Percentiles rank a stretch among this genome's conserved stretches.
These are phyloP conservation scores for Miscanthus lutarioriparius DNA, from an alignment of 176 grass and related monocot genomes.

Conservation along the genomic window DNA sequence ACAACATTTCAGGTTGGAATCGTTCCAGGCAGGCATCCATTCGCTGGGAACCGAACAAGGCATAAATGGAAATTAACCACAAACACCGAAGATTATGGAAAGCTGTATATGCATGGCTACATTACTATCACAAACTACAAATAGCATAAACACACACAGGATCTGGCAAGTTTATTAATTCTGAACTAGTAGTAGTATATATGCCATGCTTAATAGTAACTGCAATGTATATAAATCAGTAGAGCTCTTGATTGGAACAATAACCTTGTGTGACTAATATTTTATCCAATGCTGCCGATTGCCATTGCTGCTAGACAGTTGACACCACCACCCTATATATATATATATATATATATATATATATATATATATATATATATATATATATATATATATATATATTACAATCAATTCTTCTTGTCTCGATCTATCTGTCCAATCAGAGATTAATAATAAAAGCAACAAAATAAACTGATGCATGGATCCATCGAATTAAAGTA, in stretches of 20 bases:
- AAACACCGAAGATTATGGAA: too few species aligned
- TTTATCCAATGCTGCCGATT: constrained; percentile 1
- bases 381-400: not conserved
- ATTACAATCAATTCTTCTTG: not conserved
- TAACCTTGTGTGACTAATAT: constrained; percentile 16
- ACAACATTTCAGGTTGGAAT: too few species aligned
- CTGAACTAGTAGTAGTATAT: not conserved
- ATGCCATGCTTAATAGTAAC: not conserved
- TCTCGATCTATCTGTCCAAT: not conserved
- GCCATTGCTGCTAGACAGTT: not conserved
- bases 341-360: not conserved
- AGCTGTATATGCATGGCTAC: too few species aligned
- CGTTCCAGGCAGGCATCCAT: too few species aligned
- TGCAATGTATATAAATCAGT: constrained; percentile 2
- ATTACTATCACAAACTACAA: too few species aligned
- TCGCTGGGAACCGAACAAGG: too few species aligned
- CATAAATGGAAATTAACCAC: too few species aligned
- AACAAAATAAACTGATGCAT: constrained; percentile 10
- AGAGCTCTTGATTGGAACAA: not conserved
- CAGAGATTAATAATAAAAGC: not conserved
- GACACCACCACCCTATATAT: not conserved
- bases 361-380: not conserved
- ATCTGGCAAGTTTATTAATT: too few species aligned
- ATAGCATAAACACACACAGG: too few species aligned
- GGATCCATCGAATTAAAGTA: not conserved